phyloP scores from a whole-genome alignment of 345 rosid species.

The Conringia planisiliqua region DNA sequence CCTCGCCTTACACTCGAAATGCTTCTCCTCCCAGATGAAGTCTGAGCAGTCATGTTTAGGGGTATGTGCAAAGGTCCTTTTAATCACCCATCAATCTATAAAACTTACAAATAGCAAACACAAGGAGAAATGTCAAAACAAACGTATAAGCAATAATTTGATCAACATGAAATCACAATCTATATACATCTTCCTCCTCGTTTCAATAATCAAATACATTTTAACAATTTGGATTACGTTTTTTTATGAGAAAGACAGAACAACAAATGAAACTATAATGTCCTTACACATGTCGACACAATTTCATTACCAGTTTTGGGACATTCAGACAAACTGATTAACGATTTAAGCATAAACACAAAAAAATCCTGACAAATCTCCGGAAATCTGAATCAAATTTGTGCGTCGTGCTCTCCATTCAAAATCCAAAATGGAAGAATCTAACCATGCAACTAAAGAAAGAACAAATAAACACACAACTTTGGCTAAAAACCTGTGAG shows the following conservation, averaged over 20 bases:
- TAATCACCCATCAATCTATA: conserved; percentile 6
- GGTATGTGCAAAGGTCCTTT: background rate
- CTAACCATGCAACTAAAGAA: background rate
- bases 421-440: background rate
- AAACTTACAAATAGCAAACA: background rate
- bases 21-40: conserved; percentile 31
- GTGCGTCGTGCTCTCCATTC: no score
- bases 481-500: background rate
- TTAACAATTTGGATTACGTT: background rate
- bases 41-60: conserved; percentile 4
- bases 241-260: background rate
- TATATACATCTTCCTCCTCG: background rate
- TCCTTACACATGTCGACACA: background rate
- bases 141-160: no score
- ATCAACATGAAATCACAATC: background rate
- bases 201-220: background rate
- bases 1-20: conserved; percentile 13
- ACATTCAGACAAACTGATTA: background rate
- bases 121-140: background rate
- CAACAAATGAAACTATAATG: background rate
- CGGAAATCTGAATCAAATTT: background rate
- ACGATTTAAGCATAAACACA: background rate
- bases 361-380: background rate
- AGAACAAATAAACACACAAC: background rate
- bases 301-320: background rate